Evolutionary conservation across 441 rosid genomes (phyloP), one percentile per base, ranked within the genome.

Genomic region (Croton laevigatus): DNA sequence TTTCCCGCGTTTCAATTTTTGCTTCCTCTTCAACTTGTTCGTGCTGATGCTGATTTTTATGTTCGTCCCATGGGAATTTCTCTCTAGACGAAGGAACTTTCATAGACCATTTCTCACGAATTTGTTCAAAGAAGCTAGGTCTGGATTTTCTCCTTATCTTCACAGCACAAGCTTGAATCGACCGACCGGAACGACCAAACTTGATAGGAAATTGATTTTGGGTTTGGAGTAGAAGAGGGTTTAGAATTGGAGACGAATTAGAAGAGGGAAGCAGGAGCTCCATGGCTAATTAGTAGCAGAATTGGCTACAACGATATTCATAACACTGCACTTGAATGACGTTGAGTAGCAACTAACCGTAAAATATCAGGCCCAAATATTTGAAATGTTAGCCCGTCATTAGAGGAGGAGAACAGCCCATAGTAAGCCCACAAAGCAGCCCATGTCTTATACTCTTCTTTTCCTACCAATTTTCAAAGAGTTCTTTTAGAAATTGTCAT

Each of bases 21-120:
- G n/a, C 67, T 67, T 60, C 71, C 40, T 48, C 72, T 32, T 70
- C 72, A 46, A 75, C 75, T 45, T 62, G 70, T 44, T 67, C 72
- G 17, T 71, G 73, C 64, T 71, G 76, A 0, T 77, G 68, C 0
- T 65, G 42, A 16, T 66, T 72, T 57, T 76, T 76, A 51, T 70
- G 76, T 72, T 83, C 82, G 71, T 88, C 89, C 97, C 98, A 91
- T 17, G 96, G 97, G 46, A 88, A 80, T 6, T 79, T 88, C 46
- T 83, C 82, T 72, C 79, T 83, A 9, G 57, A 66, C 0, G 94
- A 87, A 68, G 58, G 75, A 75, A 74, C 66, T 64, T 84, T 89
- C n/a, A 71, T 62, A 54, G 91, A 81, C 97, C 98, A 93, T 70
- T 89, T 93, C 22, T 82, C 84, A 0, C 81, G 89, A 80, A 93